Percentiles rank a stretch among this genome's conserved stretches.
These are phyloP conservation scores for Cylindrodendrum hubeiense DNA, from an alignment of 2,329 filamentous ascomycete genomes.

Conservation along the genomic window DNA sequence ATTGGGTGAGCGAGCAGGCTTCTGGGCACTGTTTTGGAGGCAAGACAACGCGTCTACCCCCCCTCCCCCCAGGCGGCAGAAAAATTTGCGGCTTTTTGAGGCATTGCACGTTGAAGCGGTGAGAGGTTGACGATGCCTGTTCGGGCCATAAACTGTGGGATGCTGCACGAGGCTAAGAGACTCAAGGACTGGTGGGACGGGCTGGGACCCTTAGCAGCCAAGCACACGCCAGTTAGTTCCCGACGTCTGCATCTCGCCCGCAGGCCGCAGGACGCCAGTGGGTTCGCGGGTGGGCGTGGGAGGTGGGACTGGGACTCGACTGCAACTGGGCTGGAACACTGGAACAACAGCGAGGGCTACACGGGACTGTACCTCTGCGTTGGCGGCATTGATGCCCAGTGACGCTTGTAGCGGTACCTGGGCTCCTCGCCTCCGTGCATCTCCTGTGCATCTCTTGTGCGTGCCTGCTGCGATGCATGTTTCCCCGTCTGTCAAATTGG, in stretches of 20 bases:
- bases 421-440: not conserved
- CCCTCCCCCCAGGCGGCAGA: constrained; percentile 37
- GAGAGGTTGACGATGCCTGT: constrained; percentile 44
- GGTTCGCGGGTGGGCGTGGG: constrained; percentile 6
- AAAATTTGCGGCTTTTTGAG: constrained; percentile 42
- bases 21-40: constrained; percentile 22
- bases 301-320: not conserved
- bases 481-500: constrained; percentile 1
- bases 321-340: not conserved
- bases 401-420: constrained; percentile 46
- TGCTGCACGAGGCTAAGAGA: constrained; percentile 42
- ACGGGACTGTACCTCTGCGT: constrained; percentile 40
- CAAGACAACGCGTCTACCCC: constrained; percentile 26
- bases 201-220: constrained; percentile 20
- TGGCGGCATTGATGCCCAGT: constrained; percentile 54
- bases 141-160: constrained; percentile 37
- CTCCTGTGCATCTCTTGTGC: not conserved
- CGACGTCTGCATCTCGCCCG: constrained; percentile 28
- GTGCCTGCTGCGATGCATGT: not conserved
- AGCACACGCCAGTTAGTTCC: constrained; percentile 23
- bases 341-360: constrained; percentile 1
- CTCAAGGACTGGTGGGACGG: constrained; percentile 31
- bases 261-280: constrained; percentile 23
- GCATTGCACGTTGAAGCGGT: constrained; percentile 40
- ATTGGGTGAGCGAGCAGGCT: constrained; percentile 28